Evolutionary conservation across 257 asterid genomes (phyloP).

Genomic region (Ilex aquifolium): DNA sequence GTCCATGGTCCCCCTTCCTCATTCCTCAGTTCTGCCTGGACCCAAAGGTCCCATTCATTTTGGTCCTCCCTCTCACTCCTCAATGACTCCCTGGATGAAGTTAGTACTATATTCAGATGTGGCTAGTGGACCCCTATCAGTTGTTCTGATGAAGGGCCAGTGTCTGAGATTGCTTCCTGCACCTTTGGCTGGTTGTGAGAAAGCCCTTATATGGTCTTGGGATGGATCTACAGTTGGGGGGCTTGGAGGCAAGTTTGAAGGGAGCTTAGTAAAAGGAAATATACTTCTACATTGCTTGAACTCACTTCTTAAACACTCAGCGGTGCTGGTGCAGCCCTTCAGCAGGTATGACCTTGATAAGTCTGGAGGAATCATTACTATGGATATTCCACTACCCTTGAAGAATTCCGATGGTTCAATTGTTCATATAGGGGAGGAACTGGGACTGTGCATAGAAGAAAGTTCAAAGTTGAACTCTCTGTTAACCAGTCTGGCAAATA

Average conservation of each 20-base stretch:
- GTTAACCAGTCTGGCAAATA: constrained; percentile 58
- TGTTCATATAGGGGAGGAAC: constrained; percentile 74
- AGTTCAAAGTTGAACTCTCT: constrained; percentile 52
- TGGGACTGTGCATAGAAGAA: constrained; percentile 58
- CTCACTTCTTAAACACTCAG: constrained; percentile 84
- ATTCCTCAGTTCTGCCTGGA: constrained; percentile 94
- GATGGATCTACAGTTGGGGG: constrained; percentile 93
- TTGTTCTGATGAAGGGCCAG: constrained; percentile 95
- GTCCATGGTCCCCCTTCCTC: constrained; percentile 98
- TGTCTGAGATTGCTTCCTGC: constrained; percentile 94
- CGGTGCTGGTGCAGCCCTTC: constrained; percentile 94
- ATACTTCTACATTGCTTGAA: constrained; percentile 89
- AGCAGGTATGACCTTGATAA: constrained; percentile 83
- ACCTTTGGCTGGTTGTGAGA: constrained; percentile 96
- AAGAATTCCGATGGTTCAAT: constrained; percentile 85
- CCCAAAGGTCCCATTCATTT: constrained; percentile 95
- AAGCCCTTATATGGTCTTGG: constrained; percentile 98
- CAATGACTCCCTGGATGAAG: constrained; percentile 99
- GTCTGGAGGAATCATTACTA: constrained; percentile 52
- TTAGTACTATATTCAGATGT: constrained; percentile 74
- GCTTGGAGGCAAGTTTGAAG: constrained; percentile 87
- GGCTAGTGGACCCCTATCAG: constrained; percentile 89
- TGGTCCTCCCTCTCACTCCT: constrained; percentile 95
- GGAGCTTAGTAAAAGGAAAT: constrained; percentile 86
- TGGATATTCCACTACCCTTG: constrained; percentile 92